Conservation (phyloP, 139 green algal species). For the Dunaliella sp. region DNA sequence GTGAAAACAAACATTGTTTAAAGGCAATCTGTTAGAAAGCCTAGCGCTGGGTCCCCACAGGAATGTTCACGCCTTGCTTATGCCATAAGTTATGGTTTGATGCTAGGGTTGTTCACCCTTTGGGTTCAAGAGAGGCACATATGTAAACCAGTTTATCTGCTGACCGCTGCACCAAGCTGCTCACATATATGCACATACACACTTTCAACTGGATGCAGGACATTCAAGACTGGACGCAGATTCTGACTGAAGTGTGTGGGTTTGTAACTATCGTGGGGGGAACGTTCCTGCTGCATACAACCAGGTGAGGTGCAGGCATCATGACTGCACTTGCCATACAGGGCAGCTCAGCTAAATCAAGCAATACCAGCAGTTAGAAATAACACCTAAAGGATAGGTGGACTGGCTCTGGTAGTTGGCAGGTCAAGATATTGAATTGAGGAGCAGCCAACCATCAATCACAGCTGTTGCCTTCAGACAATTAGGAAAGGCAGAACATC, state of each 20-base stretch:
- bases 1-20: too few relatives aligned
- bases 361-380: too few relatives aligned
- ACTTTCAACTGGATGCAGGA: conserved; percentile 57
- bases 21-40: too few relatives aligned
- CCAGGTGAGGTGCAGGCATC: conserved; percentile 41
- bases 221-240: conserved; percentile 61
- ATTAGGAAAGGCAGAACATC: conserved; percentile 1
- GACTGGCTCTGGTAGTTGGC: neutral
- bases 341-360: too few relatives aligned
- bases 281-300: conserved; percentile 91
- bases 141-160: too few relatives aligned
- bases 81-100: neutral
- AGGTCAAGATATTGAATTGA: neutral
- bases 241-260: conserved; percentile 77
- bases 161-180: too few relatives aligned
- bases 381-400: too few relatives aligned
- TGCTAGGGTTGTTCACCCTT: neutral
- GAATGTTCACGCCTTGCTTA: neutral
- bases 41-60: neutral
- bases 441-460: too few relatives aligned
- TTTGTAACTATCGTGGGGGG: conserved; percentile 95
- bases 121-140: too few relatives aligned
- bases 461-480: neutral
- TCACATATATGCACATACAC: too few relatives aligned
- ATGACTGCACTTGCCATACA: too few relatives aligned